Percentiles rank a stretch among this genome's conserved stretches.
Evolutionary conservation across 1,284 basidiomycete genomes (phyloP).

Genomic region (Cutaneotrichosporon sp.): DNA sequence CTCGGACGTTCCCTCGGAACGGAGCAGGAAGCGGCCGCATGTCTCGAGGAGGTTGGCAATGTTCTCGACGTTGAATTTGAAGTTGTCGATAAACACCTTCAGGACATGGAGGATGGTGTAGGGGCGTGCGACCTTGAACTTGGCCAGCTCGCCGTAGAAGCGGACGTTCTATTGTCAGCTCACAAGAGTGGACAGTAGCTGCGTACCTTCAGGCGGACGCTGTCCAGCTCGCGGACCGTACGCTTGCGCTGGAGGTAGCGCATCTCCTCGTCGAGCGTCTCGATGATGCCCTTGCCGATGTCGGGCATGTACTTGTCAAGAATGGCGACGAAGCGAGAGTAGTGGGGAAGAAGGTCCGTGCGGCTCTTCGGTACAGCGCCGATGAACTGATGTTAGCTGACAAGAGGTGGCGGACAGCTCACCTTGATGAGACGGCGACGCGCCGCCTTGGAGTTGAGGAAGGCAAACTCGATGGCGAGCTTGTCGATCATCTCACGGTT

Average conservation of each 20-base stretch:
- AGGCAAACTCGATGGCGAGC: slow-evolving; percentile 92
- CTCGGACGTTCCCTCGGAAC: slow-evolving; percentile 82
- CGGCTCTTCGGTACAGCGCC: slow-evolving; percentile 82
- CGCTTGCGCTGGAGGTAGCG: slow-evolving; percentile 95
- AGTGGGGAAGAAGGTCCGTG: slow-evolving; percentile 89
- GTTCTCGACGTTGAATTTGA: slow-evolving; percentile 91
- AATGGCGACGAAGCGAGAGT: slow-evolving; percentile 84
- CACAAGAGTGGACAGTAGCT: neutral
- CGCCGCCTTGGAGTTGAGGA: slow-evolving; percentile 93
- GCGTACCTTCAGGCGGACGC: slow-evolving; percentile 76
- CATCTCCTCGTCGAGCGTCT: slow-evolving; percentile 92
- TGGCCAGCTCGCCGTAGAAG: slow-evolving; percentile 89
- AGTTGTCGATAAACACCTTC: slow-evolving; percentile 96
- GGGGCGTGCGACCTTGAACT: slow-evolving; percentile 89
- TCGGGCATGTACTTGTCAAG: slow-evolving; percentile 93
- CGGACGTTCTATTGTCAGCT: slow-evolving; percentile 68
- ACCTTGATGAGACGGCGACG: slow-evolving; percentile 86
- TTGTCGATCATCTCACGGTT: slow-evolving; percentile 92
- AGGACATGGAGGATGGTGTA: slow-evolving; percentile 93
- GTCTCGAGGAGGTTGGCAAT: slow-evolving; percentile 88
- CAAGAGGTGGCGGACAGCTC: too few species aligned
- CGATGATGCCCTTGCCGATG: slow-evolving; percentile 77
- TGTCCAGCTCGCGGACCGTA: slow-evolving; percentile 81
- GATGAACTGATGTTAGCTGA: slow-evolving; percentile 65
- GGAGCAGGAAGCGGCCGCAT: slow-evolving; percentile 88